phyloP scores from a whole-genome alignment of 345 rosid species.

The Lepidium didymum region DNA sequence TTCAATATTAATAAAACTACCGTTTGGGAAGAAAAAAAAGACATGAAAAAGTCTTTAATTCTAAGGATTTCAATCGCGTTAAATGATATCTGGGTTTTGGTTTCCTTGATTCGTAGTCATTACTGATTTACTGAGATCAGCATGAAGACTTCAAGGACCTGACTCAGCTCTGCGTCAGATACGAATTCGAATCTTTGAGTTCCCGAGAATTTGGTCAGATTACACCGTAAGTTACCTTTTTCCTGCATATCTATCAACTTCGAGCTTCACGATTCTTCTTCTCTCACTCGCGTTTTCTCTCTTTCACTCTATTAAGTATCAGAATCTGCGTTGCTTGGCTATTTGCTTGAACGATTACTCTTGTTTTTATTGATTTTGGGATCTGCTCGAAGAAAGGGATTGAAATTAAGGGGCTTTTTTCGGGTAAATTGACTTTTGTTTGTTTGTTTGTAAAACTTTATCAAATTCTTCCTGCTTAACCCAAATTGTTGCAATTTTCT shows the following conservation, averaged over 20 bases:
- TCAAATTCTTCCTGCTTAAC: background rate
- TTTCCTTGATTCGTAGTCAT: background rate
- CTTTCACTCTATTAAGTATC: background rate
- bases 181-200: conserved; percentile 8
- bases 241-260: background rate
- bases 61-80: background rate
- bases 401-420: background rate
- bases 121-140: background rate
- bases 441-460: background rate
- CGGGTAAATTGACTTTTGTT: conserved; percentile 4
- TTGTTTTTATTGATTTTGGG: conserved; percentile 6
- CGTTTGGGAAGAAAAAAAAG: too few relatives aligned
- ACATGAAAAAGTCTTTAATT: background rate
- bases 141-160: conserved; percentile 5
- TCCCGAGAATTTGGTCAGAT: background rate
- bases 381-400: conserved; percentile 7
- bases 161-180: conserved; percentile 25
- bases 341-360: background rate
- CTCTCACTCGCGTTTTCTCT: background rate
- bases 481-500: background rate
- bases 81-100: background rate
- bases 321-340: conserved; percentile 6
- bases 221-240: background rate
- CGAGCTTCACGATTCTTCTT: background rate
- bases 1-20: too few relatives aligned